Base-by-base conservation (phyloP, 192 early-diverging fungal species). In the Backusella luteola region DNA sequence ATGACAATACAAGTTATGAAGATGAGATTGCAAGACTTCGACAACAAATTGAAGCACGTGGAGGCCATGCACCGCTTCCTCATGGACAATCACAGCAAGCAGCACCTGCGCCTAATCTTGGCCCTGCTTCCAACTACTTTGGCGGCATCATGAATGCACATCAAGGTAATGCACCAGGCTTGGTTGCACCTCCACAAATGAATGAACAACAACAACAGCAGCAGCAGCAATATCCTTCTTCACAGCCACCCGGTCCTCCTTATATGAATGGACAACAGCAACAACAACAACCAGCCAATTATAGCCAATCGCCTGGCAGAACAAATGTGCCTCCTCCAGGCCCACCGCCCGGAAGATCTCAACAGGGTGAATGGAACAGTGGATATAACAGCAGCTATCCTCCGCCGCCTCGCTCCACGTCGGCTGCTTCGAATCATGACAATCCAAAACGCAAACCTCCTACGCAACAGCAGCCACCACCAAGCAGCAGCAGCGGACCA, bases 11-110 rank as follows among this genome's bases (percentile, higher is more conserved):
- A 74, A 90, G 89, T 73, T 86, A 85, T 74, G 97, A 98, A 77
- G 94, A 96, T 67, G 96, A 98, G 72, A 92, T 97, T 76, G 82
- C 83, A 39, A 87, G 91, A 38, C 83, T 97, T 71, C 90, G 94
- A 26, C 91, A 92, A 26, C 94, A 98, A 70, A 87, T 97, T 5
- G 95, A 98, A 88, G 49, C 89, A 87, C 73, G 90, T 86, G 34
- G 88, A 34, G 80, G 88, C 77, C 81, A 87, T 89, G 52, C 56
- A 9, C 11, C 56, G n/a, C 91, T 88, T 76, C 91, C 92, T 14
- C 59, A 73, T 14, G 59, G 74, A 17, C 74, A 67, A 46, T 63
- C 67, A 21, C 73, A 26, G 49, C 67, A 35, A 34, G 26, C 68
- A 69, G 59, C 67, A 42, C 49, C 38, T 39, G 35, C 17, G 41